Evolutionary conservation across 2,329 filamentous ascomycete species (phyloP), one percentile per base, ranked within the genome.

Genomic region (Boeremia exigua): DNA sequence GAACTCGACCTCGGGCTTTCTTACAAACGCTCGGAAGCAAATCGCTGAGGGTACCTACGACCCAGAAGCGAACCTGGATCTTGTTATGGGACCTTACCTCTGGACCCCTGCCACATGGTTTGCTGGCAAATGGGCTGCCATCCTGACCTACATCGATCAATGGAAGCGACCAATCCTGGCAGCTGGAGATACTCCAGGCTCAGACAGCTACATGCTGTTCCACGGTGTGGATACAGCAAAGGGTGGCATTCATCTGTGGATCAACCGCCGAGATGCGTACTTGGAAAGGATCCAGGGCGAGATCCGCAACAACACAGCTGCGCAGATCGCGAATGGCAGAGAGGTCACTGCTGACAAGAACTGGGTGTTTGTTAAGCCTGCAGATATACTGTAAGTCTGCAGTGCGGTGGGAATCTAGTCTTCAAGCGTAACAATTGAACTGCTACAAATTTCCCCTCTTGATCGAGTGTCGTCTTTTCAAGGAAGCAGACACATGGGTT

Each of bases 71-170:
- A 69, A 68, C 40, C 54, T 70, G 14, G 67, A 70, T 46, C 52
- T 72, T 9, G 57, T 68, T 6, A 45, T 72, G 9, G 66, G 64
- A 3, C 54, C 67, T 12, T 70, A 70, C 36, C 62, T 72, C 1
- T 72, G 66, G 65, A 72, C 68, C 6, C 68, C 69, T 7, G 67
- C 69, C 0, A 72, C 69, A 4, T 72, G 69, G 68, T 72, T 65
- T 42, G 59, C 69, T 3, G 69, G 69, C 0, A 72, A 70, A 47
- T 72, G 69, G 69, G 68, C 67, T 19, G 69, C 67, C 11, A 64
- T 70, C 12, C 40, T 72, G 27, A 71, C 67, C 12, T 72, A 72
- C 37, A 69, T 72, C 23, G 66, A 69, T 42, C 48, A 65, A 17
- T 72, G 69, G 69, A 70, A 70, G 46, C 61, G 67, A n/a, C 69